phyloP scores from a whole-genome alignment of 148 eudicot genomes.

The Rhododendron vialii region DNA sequence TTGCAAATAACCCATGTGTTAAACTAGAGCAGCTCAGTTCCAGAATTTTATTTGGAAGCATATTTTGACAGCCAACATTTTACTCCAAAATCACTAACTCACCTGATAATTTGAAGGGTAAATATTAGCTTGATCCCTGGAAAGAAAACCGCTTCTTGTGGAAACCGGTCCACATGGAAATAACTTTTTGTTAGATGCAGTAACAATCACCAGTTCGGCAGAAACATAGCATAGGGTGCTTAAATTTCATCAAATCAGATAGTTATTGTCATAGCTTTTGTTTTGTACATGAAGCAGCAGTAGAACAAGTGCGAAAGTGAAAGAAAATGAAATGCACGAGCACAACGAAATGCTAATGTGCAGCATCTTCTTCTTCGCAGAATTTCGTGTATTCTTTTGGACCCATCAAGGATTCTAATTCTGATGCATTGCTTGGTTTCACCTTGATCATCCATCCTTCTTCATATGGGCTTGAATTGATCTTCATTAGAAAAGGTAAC shows the following conservation, averaged over 20 bases:
- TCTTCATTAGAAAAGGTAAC: conserved; percentile 30
- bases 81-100: background rate
- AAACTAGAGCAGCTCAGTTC: too few relatives aligned
- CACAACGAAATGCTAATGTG: conserved; percentile 25
- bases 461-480: conserved; percentile 86
- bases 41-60: too few relatives aligned
- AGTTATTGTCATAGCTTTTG: background rate
- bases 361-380: conserved; percentile 75
- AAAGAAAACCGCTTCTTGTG: background rate
- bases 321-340: background rate
- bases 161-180: background rate
- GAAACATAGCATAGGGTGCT: background rate
- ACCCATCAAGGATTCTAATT: conserved; percentile 76
- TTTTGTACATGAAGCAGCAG: too few relatives aligned
- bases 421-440: conserved; percentile 78
- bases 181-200: background rate
- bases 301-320: background rate
- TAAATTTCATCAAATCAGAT: background rate
- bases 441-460: conserved; percentile 99
- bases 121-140: background rate
- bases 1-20: too few relatives aligned
- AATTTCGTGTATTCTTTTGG: conserved; percentile 61
- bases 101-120: background rate
- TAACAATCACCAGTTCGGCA: background rate
- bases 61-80: too few relatives aligned